phyloP scores from a whole-genome alignment of 2,329 filamentous ascomycete species.

The Microdochium trichocladiopsis region DNA sequence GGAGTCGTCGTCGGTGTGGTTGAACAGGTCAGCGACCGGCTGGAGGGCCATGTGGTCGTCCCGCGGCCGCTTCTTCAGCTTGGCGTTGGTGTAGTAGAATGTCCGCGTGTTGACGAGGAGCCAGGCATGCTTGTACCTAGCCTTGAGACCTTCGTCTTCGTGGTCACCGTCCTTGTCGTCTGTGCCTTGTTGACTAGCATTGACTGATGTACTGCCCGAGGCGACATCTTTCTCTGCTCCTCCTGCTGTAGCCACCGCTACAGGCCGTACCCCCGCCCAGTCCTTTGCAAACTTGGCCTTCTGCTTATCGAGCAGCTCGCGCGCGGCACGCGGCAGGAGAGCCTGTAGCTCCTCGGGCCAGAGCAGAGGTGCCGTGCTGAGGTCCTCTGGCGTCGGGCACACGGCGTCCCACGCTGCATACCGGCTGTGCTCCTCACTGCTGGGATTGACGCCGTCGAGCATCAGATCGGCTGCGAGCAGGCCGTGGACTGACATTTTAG shows the following conservation, averaged over 20 bases:
- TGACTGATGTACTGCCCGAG: not conserved
- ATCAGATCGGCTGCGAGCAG: slow-evolving; percentile 64
- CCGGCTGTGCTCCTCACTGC: not conserved
- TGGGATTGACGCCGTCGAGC: no score
- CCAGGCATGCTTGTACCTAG: slow-evolving; percentile 48
- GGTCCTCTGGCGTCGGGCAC: slow-evolving; percentile 56
- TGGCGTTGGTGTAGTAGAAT: slow-evolving; percentile 48
- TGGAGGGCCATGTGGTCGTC: slow-evolving; percentile 62
- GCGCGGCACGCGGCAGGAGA: slow-evolving; percentile 36
- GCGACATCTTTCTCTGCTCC: not conserved
- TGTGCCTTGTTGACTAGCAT: slow-evolving; percentile 2
- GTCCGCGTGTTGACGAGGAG: slow-evolving; percentile 55
- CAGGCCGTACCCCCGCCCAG: slow-evolving; percentile 33
- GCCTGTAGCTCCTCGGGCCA: slow-evolving; percentile 38
- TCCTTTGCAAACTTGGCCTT: slow-evolving; percentile 40
- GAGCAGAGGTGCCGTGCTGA: slow-evolving; percentile 41
- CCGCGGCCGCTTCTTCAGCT: slow-evolving; percentile 31
- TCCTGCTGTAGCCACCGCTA: slow-evolving; percentile 8
- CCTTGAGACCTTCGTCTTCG: slow-evolving; percentile 3
- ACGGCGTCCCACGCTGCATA: slow-evolving; percentile 53
- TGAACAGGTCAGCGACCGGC: slow-evolving; percentile 70
- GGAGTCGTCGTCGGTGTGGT: not conserved
- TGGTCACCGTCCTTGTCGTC: no score
- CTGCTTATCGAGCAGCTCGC: slow-evolving; percentile 46
- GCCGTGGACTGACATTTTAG: slow-evolving; percentile 58